Percentiles rank a stretch among this genome's conserved stretches.
phyloP scores from a whole-genome alignment of 805 yeast genomes.

The Saccharomycopsis fodiens region DNA sequence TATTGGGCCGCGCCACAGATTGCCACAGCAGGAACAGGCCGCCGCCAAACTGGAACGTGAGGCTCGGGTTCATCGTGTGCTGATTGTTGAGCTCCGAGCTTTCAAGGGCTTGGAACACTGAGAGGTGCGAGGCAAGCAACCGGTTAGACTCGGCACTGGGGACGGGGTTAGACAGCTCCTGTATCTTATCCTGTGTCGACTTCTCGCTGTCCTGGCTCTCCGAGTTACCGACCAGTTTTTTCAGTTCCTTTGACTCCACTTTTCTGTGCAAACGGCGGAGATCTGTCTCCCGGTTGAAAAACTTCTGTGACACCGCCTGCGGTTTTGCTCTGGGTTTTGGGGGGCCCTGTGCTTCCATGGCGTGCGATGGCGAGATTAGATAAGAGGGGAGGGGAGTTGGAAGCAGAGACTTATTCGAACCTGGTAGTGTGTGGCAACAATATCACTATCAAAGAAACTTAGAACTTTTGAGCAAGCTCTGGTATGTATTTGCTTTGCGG shows the following conservation, averaged over 20 bases:
- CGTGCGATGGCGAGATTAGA: too few species aligned
- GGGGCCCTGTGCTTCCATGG: too few species aligned
- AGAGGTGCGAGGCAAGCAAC: constrained; percentile 16
- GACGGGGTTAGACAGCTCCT: too few species aligned
- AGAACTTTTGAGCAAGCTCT: too few species aligned
- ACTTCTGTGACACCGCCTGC: too few species aligned
- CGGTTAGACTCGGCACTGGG: constrained; percentile 6
- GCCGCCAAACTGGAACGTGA: constrained; percentile 8
- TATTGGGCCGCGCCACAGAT: constrained; percentile 10
- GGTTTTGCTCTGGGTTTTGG: too few species aligned
- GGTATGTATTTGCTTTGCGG: too few species aligned
- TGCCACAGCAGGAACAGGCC: constrained; percentile 17
- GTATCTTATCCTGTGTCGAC: not conserved
- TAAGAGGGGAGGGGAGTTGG: too few species aligned
- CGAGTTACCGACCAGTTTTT: not conserved
- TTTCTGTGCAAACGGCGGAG: constrained; percentile 4
- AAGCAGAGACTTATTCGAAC: too few species aligned
- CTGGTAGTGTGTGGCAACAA: too few species aligned
- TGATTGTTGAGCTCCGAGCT: constrained; percentile 16
- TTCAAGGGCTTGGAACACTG: constrained; percentile 18
- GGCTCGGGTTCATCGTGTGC: constrained; percentile 1
- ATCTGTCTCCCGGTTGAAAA: too few species aligned
- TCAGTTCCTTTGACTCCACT: constrained; percentile 1
- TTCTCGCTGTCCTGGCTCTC: not conserved
- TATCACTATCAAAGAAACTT: too few species aligned